A percentile compares a stretch with the other conserved stretches of the same genome.
Evolutionary conservation across 345 rosid genomes (phyloP).

Genomic region (Camelina neglecta): DNA sequence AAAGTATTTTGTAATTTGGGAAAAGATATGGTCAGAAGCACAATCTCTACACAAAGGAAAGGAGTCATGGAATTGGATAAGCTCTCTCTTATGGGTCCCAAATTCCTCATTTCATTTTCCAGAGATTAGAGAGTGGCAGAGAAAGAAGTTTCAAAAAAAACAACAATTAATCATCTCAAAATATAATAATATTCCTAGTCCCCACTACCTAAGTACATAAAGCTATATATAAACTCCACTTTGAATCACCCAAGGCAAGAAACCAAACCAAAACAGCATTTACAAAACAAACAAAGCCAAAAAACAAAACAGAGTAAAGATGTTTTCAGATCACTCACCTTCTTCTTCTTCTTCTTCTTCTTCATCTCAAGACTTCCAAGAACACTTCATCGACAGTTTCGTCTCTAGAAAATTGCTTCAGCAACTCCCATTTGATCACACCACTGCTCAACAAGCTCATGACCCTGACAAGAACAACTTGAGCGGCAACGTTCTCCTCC

Average conservation of each 20-base stretch:
- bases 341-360: constrained; percentile 32
- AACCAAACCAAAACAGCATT: constrained; percentile 22
- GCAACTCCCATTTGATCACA: constrained; percentile 41
- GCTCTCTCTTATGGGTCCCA: constrained; percentile 42
- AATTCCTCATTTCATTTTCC: constrained; percentile 25
- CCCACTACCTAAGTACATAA: constrained; percentile 36
- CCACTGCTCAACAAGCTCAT: constrained; percentile 27
- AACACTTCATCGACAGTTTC: constrained; percentile 30
- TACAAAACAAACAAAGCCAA: background rate
- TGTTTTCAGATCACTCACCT: constrained; percentile 35
- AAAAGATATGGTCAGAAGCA: constrained; percentile 35
- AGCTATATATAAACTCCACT: constrained; percentile 34
- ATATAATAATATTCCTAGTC: constrained; percentile 24
- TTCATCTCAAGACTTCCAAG: constrained; percentile 42
- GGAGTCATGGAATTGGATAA: constrained; percentile 43
- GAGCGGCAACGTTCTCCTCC: constrained; percentile 52
- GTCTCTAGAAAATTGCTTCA: constrained; percentile 49
- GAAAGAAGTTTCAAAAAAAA: constrained; percentile 37
- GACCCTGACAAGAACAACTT: constrained; percentile 41
- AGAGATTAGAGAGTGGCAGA: constrained; percentile 28
- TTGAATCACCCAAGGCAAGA: constrained; percentile 34
- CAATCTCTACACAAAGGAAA: constrained; percentile 25
- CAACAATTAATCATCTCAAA: constrained; percentile 23
- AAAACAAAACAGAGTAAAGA: constrained; percentile 20
- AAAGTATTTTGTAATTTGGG: constrained; percentile 34